Evolutionary conservation across 306 rosid genomes (phyloP).

Genomic region (Dryas octopetala): DNA sequence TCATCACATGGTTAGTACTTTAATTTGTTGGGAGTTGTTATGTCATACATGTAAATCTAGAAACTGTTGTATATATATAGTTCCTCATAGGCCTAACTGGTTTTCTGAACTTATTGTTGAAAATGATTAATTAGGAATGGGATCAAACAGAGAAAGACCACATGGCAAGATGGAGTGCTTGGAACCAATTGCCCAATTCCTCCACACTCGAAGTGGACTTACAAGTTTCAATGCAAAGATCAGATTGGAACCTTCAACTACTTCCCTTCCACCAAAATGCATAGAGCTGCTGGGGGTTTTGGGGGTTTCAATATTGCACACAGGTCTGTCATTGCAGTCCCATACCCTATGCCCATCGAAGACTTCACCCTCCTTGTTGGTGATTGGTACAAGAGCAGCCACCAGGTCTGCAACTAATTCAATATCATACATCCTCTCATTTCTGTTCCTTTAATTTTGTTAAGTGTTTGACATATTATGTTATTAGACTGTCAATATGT

Average conservation of each 20-base stretch:
- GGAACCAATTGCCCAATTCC: constrained; percentile 92
- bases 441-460: neutral
- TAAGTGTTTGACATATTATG: neutral
- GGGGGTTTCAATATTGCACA: constrained; percentile 68
- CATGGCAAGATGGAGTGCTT: constrained; percentile 89
- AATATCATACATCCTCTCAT: neutral
- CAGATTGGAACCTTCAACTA: constrained; percentile 77
- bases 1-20: constrained; percentile 71
- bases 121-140: constrained; percentile 57
- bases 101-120: neutral
- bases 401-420: constrained; percentile 40
- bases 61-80: neutral
- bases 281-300: constrained; percentile 73
- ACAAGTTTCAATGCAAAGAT: constrained; percentile 78
- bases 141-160: constrained; percentile 59
- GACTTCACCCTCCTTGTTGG: constrained; percentile 72
- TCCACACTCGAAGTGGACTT: constrained; percentile 79
- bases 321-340: constrained; percentile 62
- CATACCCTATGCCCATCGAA: constrained; percentile 52
- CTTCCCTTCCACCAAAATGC: constrained; percentile 70
- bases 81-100: neutral
- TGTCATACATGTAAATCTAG: neutral
- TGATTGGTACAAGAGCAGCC: constrained; percentile 68
- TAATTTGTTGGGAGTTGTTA: neutral
- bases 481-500: neutral